Conservation (phyloP, 768 basidiomycete genomes). For the Termitomyces bulborhizus region DNA sequence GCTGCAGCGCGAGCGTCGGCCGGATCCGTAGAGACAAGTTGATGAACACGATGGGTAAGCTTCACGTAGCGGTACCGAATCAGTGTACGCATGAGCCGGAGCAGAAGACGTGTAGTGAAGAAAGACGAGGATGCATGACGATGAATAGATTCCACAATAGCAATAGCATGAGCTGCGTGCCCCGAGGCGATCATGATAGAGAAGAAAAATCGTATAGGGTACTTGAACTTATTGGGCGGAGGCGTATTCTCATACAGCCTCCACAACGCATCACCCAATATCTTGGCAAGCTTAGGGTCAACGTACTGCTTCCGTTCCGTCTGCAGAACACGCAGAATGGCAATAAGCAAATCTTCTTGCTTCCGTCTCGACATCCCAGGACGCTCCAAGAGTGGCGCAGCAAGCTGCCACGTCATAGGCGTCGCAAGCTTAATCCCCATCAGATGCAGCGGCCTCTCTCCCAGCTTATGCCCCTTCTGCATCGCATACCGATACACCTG, state of each 20-base stretch:
- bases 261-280: conserved; percentile 28
- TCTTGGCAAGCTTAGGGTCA: conserved; percentile 21
- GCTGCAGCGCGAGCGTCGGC: conserved; percentile 12
- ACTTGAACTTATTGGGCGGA: conserved; percentile 28
- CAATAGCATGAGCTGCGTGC: conserved; percentile 28
- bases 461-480: conserved; percentile 16
- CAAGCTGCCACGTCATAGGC: conserved; percentile 21
- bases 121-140: conserved; percentile 23
- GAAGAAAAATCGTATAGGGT: conserved; percentile 44
- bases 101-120: conserved; percentile 33
- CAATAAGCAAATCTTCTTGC: conserved; percentile 29
- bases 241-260: conserved; percentile 26
- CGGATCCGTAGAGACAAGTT: conserved; percentile 14
- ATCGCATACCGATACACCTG: conserved; percentile 27
- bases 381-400: conserved; percentile 28
- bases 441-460: conserved; percentile 15
- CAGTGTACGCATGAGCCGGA: conserved; percentile 33
- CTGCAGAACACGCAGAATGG: conserved; percentile 32
- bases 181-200: conserved; percentile 30
- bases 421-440: conserved; percentile 28
- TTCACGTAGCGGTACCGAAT: conserved; percentile 33
- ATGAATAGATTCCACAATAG: conserved; percentile 34
- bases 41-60: conserved; percentile 26
- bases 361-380: conserved; percentile 22
- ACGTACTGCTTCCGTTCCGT: conserved; percentile 24